These are phyloP conservation scores for Amaranthus hypochondriacus DNA, from an alignment of 148 eudicot genomes.

Conservation along the genomic window DNA sequence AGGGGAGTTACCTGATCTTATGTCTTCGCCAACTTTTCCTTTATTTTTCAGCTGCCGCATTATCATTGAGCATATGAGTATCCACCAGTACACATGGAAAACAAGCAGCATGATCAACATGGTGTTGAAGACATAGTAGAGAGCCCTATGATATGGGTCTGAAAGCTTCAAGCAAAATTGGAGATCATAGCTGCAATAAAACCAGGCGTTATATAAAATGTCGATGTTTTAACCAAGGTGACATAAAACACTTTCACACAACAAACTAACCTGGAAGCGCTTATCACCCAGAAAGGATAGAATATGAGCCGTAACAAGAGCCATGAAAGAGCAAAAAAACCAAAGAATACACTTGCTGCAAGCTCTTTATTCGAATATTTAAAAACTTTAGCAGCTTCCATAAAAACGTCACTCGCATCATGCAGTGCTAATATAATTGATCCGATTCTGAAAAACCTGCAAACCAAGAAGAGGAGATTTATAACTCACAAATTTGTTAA, in stretches of 20 bases:
- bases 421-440: constrained; percentile 78
- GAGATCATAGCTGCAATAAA: constrained; percentile 49
- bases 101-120: constrained; percentile 77
- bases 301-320: constrained; percentile 66
- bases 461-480: constrained; percentile 4
- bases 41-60: constrained; percentile 70
- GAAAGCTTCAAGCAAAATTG: constrained; percentile 48
- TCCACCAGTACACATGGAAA: constrained; percentile 98
- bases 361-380: constrained; percentile 89
- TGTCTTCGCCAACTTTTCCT: constrained; percentile 97
- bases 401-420: constrained; percentile 89
- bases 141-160: constrained; percentile 33
- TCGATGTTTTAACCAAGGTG: not conserved
- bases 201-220: constrained; percentile 9
- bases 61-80: constrained; percentile 85
- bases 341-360: constrained; percentile 81
- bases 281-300: constrained; percentile 89
- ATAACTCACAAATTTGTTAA: constrained; percentile 1
- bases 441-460: constrained; percentile 85
- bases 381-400: constrained; percentile 92
- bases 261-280: constrained; percentile 62
- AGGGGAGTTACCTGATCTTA: constrained; percentile 67
- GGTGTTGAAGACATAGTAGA: constrained; percentile 80
- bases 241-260: constrained; percentile 4
- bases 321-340: constrained; percentile 92